phyloP scores from a whole-genome alignment of 2,329 filamentous ascomycete genomes.

The Ophiostoma angusticollis region DNA sequence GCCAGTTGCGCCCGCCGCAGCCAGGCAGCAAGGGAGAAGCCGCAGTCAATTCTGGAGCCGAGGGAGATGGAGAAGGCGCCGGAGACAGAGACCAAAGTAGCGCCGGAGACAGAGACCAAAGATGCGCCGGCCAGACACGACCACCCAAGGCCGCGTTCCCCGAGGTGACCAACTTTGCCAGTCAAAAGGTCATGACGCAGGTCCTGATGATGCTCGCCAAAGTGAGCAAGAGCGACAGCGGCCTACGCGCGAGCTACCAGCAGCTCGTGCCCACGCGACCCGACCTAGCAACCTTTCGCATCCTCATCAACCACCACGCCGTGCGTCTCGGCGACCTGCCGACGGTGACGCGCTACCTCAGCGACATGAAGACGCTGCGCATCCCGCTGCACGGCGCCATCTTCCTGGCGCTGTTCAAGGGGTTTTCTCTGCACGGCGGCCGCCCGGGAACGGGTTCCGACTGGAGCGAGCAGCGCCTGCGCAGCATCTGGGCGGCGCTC shows the following conservation, averaged over 20 bases:
- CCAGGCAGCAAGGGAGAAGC: neutral
- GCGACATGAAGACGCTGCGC: conserved; percentile 63
- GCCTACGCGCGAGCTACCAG: conserved; percentile 44
- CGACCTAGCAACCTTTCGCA: conserved; percentile 64
- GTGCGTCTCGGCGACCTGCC: conserved; percentile 56
- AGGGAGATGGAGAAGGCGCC: neutral
- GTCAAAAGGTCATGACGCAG: conserved; percentile 37
- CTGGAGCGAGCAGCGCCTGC: conserved; percentile 62
- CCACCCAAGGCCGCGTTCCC: neutral
- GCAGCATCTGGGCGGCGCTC: conserved; percentile 54
- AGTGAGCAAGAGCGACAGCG: conserved; percentile 41
- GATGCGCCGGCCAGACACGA: neutral
- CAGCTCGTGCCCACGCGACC: conserved; percentile 54
- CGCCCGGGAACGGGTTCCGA: conserved; percentile 40
- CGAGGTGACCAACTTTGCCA: conserved; percentile 26
- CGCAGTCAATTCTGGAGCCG: too few species aligned
- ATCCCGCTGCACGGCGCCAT: conserved; percentile 62
- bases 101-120: neutral
- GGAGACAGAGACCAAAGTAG: neutral
- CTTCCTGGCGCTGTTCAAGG: conserved; percentile 71
- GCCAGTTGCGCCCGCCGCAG: conserved; percentile 24
- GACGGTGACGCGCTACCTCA: conserved; percentile 56
- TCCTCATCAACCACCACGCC: conserved; percentile 66
- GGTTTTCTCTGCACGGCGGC: conserved; percentile 64
- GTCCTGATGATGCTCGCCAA: conserved; percentile 45